These are phyloP conservation scores for Triglochin maritima DNA, from an alignment of 106 monocot genomes.

Conservation along the genomic window DNA sequence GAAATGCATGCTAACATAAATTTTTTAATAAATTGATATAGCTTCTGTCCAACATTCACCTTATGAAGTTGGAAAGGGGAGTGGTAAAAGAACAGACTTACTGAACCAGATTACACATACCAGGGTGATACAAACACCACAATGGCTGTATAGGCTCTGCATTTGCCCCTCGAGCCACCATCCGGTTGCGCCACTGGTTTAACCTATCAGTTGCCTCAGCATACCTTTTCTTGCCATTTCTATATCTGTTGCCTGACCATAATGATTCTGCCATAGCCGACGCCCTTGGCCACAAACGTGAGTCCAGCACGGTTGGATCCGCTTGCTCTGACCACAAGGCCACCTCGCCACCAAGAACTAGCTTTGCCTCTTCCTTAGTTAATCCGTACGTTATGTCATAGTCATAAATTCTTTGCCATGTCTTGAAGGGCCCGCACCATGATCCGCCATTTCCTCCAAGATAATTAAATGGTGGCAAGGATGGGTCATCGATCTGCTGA, in stretches of 20 bases:
- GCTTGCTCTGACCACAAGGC: slow-evolving; percentile 90
- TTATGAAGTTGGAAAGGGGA: background rate
- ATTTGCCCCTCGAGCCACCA: slow-evolving; percentile 57
- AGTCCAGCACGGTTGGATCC: slow-evolving; percentile 62
- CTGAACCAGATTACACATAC: slow-evolving; percentile 67
- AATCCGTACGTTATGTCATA: slow-evolving; percentile 75
- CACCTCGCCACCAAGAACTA: slow-evolving; percentile 92
- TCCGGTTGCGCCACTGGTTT: slow-evolving; percentile 69
- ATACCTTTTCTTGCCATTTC: slow-evolving; percentile 49
- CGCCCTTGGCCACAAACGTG: slow-evolving; percentile 64
- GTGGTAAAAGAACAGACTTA: slow-evolving; percentile 7
- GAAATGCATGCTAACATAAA: no score
- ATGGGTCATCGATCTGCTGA: background rate
- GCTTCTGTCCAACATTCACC: background rate
- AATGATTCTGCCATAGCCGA: slow-evolving; percentile 74
- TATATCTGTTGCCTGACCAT: slow-evolving; percentile 77
- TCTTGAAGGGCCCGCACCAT: slow-evolving; percentile 88
- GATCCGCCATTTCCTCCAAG: slow-evolving; percentile 55
- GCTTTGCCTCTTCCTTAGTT: slow-evolving; percentile 41
- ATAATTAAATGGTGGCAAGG: slow-evolving; percentile 27
- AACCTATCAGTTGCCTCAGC: slow-evolving; percentile 72
- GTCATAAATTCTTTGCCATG: slow-evolving; percentile 87
- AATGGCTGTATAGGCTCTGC: slow-evolving; percentile 92
- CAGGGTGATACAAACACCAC: slow-evolving; percentile 52
- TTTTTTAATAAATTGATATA: no score